A percentile compares a stretch with the other conserved stretches of the same genome.
Conservation (phyloP, 1,284 basidiomycete genomes). For the Hypsizygus ulmarius region DNA sequence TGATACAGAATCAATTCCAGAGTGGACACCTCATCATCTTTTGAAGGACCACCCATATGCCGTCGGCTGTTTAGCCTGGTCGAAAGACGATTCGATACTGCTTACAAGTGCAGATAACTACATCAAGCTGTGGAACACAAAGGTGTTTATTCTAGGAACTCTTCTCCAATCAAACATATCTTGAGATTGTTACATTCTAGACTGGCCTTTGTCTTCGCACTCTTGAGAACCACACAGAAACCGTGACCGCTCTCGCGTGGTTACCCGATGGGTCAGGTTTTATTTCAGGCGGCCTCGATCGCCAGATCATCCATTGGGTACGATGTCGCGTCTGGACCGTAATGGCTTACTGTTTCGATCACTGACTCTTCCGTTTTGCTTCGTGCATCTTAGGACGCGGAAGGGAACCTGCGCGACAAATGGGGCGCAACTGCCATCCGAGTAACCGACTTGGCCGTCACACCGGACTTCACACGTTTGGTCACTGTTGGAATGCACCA, state of each 20-base stretch:
- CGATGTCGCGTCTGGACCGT: constrained; percentile 23
- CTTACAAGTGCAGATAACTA: constrained; percentile 77
- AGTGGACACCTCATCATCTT: constrained; percentile 59
- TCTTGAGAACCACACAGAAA: constrained; percentile 75
- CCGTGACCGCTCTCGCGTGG: constrained; percentile 87
- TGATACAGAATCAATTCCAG: constrained; percentile 38
- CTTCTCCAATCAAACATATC: background rate
- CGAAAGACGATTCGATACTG: constrained; percentile 79
- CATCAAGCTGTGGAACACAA: constrained; percentile 86
- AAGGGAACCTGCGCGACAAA: constrained; percentile 67
- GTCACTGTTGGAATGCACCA: constrained; percentile 79
- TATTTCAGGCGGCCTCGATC: constrained; percentile 88
- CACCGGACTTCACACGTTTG: constrained; percentile 81
- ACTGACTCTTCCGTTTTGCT: constrained; percentile 2
- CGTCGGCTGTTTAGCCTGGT: constrained; percentile 87
- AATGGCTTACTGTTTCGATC: constrained; percentile 6
- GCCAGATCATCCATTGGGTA: constrained; percentile 88
- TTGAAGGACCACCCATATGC: constrained; percentile 74
- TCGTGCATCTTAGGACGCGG: constrained; percentile 53
- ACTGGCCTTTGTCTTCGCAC: constrained; percentile 65
- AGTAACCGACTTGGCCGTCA: constrained; percentile 83
- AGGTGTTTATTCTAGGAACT: constrained; percentile 45
- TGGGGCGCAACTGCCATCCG: constrained; percentile 82
- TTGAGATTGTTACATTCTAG: constrained; percentile 38
- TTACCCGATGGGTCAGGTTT: constrained; percentile 87